A percentile compares a stretch with the other conserved stretches of the same genome.
Evolutionary conservation across 192 early-diverging fungal genomes (phyloP).

Genomic region (Dissophora ornata): DNA sequence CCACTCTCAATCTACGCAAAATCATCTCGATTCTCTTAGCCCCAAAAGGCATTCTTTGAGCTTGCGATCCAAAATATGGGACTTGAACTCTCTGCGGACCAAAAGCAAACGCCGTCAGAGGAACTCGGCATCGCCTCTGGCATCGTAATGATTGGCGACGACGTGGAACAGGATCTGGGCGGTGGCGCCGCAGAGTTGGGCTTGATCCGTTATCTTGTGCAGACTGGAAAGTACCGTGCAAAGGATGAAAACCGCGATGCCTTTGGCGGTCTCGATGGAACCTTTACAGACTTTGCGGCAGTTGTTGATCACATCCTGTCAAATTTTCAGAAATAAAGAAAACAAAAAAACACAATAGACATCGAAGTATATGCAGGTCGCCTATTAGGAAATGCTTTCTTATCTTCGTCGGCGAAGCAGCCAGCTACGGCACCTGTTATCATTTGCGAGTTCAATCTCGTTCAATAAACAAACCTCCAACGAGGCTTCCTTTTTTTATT

Average conservation of each 20-base stretch:
- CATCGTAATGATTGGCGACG: constrained; percentile 91
- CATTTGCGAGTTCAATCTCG: too few species aligned
- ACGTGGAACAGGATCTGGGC: constrained; percentile 84
- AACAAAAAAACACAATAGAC: neutral
- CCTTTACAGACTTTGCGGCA: constrained; percentile 74
- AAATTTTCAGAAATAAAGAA: neutral
- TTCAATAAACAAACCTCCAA: neutral
- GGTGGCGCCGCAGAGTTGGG: constrained; percentile 82
- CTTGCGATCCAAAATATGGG: constrained; percentile 79
- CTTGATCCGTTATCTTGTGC: constrained; percentile 68
- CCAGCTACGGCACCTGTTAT: too few species aligned
- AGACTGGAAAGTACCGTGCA: constrained; percentile 85
- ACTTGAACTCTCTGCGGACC: neutral
- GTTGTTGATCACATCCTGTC: constrained; percentile 71
- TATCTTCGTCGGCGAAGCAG: too few species aligned
- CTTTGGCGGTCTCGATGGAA: constrained; percentile 57
- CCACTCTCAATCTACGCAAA: neutral
- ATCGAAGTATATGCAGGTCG: too few species aligned
- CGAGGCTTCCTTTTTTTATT: neutral
- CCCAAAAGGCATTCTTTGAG: constrained; percentile 78
- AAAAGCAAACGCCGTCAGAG: neutral
- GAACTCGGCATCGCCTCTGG: constrained; percentile 1
- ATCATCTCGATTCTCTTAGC: too few species aligned
- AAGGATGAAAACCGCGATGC: constrained; percentile 73
- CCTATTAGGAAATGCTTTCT: too few species aligned